Evolutionary conservation across 2,329 filamentous ascomycete genomes (phyloP).

Genomic region (Alternaria triticina): DNA sequence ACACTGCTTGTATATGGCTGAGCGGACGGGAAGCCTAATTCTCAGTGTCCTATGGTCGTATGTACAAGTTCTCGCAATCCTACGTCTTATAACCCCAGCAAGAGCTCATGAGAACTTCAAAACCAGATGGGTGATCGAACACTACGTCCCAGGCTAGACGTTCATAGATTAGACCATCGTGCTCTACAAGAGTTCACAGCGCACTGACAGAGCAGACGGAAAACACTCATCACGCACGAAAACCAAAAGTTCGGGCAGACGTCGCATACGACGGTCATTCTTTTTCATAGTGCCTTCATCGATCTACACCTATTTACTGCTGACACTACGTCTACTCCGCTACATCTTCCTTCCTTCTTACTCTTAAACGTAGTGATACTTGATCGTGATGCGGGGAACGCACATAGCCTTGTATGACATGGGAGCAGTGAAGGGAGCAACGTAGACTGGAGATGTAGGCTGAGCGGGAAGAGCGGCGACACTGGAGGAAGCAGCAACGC

Average conservation of each 20-base stretch:
- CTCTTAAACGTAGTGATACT: constrained; percentile 28
- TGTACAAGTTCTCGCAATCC: too few species aligned
- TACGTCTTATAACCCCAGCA: too few species aligned
- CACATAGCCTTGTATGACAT: constrained; percentile 22
- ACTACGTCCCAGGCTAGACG: constrained; percentile 5
- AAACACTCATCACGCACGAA: constrained; percentile 26
- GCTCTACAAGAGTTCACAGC: constrained; percentile 19
- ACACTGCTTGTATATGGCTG: too few species aligned
- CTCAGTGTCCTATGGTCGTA: too few species aligned
- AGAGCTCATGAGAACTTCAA: too few species aligned
- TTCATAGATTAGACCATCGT: constrained; percentile 8
- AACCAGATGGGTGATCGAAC: too few species aligned
- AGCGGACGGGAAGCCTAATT: too few species aligned
- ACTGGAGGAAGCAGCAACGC: constrained; percentile 3
- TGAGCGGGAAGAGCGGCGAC: constrained; percentile 22
- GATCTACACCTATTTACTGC: constrained; percentile 23
- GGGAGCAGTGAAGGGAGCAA: constrained; percentile 25
- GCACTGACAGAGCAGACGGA: constrained; percentile 21
- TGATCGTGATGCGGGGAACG: constrained; percentile 21
- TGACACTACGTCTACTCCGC: constrained; percentile 24
- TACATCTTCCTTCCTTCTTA: constrained; percentile 25
- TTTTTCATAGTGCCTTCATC: constrained; percentile 22
- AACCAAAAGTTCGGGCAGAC: constrained; percentile 22
- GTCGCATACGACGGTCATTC: constrained; percentile 19
- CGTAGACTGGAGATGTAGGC: constrained; percentile 28